A percentile compares a stretch with the other conserved stretches of the same genome.
Evolutionary conservation across 192 early-diverging fungal genomes (phyloP).

Genomic region (Linnemannia elongata): DNA sequence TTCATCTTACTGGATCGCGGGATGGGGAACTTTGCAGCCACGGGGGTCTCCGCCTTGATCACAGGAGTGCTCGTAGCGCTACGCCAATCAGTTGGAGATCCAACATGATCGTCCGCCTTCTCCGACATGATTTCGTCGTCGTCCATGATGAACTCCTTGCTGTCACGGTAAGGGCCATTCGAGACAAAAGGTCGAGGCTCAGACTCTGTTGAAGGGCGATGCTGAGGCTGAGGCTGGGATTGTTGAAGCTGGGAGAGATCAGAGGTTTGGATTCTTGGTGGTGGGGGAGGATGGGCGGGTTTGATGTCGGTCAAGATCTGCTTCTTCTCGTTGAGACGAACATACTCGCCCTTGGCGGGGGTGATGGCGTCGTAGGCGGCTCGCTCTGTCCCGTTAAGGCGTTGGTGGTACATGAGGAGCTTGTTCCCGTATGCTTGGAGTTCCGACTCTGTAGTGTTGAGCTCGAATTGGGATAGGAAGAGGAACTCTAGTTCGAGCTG

Average conservation of each 20-base stretch:
- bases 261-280: slow-evolving; percentile 29
- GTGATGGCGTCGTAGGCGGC: slow-evolving; percentile 42
- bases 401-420: slow-evolving; percentile 64
- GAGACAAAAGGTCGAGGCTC: slow-evolving; percentile 23
- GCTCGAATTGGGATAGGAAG: slow-evolving; percentile 78
- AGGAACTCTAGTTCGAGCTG: slow-evolving; percentile 82
- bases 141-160: slow-evolving; percentile 46
- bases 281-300: background rate
- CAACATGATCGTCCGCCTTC: slow-evolving; percentile 18
- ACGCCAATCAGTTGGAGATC: slow-evolving; percentile 36
- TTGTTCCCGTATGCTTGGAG: slow-evolving; percentile 74
- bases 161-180: slow-evolving; percentile 45
- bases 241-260: background rate
- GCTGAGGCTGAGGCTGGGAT: background rate
- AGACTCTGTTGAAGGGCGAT: slow-evolving; percentile 4
- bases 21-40: slow-evolving; percentile 20
- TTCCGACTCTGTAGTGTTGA: slow-evolving; percentile 72
- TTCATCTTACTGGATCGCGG: slow-evolving; percentile 57
- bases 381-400: slow-evolving; percentile 46
- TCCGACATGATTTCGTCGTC: slow-evolving; percentile 56
- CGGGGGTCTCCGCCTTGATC: background rate
- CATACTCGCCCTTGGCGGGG: slow-evolving; percentile 47
- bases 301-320: slow-evolving; percentile 30
- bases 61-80: slow-evolving; percentile 34
- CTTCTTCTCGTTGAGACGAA: slow-evolving; percentile 36